phyloP scores from a whole-genome alignment of 345 rosid species.

The Mercurialis annua region DNA sequence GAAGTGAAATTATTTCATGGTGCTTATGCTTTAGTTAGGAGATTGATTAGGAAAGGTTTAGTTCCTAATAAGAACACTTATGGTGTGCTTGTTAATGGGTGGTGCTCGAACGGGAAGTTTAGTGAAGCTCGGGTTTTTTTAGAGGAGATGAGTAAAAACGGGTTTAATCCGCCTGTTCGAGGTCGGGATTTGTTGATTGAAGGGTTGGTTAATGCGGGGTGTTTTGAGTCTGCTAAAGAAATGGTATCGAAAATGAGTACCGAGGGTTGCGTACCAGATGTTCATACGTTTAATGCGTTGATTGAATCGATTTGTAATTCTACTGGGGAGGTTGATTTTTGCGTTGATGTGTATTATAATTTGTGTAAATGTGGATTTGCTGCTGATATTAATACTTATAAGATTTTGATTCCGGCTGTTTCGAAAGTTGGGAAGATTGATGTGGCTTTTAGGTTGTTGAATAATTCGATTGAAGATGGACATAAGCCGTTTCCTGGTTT shows the following conservation, averaged over 20 bases:
- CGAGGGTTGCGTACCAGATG: conserved; percentile 64
- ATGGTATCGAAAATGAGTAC: conserved; percentile 74
- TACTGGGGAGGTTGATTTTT: conserved; percentile 72
- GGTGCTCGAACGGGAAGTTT: conserved; percentile 84
- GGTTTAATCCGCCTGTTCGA: conserved; percentile 80
- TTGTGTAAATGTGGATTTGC: conserved; percentile 65
- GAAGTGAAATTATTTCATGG: conserved; percentile 82
- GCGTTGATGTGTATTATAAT: conserved; percentile 61
- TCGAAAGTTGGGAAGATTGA: conserved; percentile 76
- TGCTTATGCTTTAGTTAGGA: conserved; percentile 72
- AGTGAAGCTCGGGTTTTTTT: conserved; percentile 77
- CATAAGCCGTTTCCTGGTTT: conserved; percentile 85
- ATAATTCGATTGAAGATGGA: conserved; percentile 72
- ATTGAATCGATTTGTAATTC: conserved; percentile 56
- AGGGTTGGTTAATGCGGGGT: conserved; percentile 76
- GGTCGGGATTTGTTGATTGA: conserved; percentile 85
- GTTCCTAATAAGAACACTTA: conserved; percentile 66
- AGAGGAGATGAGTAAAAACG: conserved; percentile 80
- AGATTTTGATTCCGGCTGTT: conserved; percentile 77
- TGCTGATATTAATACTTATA: conserved; percentile 64
- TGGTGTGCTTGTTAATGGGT: conserved; percentile 61
- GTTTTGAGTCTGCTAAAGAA: conserved; percentile 73
- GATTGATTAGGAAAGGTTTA: conserved; percentile 74
- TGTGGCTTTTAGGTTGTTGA: conserved; percentile 66
- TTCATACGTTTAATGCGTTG: conserved; percentile 59